phyloP scores from a whole-genome alignment of 2,329 filamentous ascomycete species.

The Cercospora zeae-maydis region DNA sequence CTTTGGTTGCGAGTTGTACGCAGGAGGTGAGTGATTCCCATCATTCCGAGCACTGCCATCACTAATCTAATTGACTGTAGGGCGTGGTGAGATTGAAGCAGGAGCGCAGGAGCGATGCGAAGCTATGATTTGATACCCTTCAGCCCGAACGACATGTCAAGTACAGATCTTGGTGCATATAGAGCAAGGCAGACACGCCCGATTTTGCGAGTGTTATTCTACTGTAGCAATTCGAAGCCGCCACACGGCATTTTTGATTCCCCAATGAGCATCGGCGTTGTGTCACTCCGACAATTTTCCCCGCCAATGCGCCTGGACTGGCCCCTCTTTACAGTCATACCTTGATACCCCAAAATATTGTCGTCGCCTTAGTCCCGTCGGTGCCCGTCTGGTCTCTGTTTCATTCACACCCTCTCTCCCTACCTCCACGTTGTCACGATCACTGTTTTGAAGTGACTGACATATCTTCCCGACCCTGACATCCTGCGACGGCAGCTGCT shows the following conservation, averaged over 20 bases:
- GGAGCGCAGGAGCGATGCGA: constrained; percentile 19
- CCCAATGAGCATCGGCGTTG: background rate
- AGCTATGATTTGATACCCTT: constrained; percentile 17
- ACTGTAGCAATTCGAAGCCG: background rate
- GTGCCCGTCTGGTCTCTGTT: background rate
- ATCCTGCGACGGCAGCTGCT: background rate
- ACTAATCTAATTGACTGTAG: constrained; percentile 33
- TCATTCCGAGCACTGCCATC: constrained; percentile 2
- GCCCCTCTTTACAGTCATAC: background rate
- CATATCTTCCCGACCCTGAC: background rate
- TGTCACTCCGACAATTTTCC: background rate
- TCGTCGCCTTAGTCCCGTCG: background rate
- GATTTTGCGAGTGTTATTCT: background rate
- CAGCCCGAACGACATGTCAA: background rate
- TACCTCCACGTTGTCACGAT: background rate
- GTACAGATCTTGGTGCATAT: background rate
- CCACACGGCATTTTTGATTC: background rate
- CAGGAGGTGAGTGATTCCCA: constrained; percentile 60
- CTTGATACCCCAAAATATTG: background rate
- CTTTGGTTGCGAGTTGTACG: constrained; percentile 71
- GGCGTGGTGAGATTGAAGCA: constrained; percentile 53
- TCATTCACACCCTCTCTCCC: background rate
- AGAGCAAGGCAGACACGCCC: background rate
- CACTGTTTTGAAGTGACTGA: background rate
- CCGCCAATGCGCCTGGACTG: background rate